Evolutionary conservation across 495 filamentous ascomycete genomes (phyloP).

Genomic region (Aspergillus saccharolyticus): DNA sequence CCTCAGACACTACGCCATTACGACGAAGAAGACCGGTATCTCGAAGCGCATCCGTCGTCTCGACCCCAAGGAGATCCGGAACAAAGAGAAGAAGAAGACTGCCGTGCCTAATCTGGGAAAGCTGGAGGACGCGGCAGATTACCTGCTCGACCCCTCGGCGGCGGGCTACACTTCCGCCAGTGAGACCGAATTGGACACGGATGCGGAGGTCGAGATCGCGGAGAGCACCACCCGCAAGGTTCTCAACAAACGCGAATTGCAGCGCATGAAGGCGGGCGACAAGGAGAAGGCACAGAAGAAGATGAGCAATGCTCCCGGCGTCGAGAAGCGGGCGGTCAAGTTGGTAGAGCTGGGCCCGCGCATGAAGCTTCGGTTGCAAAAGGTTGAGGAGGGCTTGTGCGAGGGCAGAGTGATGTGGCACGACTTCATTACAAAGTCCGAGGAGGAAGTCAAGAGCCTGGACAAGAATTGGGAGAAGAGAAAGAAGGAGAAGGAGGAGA

Average conservation of each 20-base stretch:
- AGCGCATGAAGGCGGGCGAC: conserved; percentile 44
- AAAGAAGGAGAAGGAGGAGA: conserved; percentile 72
- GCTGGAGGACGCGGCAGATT: conserved; percentile 91
- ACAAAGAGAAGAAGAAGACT: conserved; percentile 57
- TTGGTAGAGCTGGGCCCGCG: conserved; percentile 88
- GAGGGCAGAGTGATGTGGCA: conserved; percentile 96
- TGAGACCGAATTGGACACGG: conserved; percentile 87
- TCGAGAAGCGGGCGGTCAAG: conserved; percentile 85
- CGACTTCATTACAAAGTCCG: conserved; percentile 80
- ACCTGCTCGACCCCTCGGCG: conserved; percentile 78
- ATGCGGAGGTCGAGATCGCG: conserved; percentile 90
- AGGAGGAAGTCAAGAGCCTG: conserved; percentile 66
- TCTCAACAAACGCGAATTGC: conserved; percentile 58
- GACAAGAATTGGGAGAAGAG: conserved; percentile 76
- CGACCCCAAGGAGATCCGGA: conserved; percentile 75
- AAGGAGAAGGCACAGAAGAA: conserved; percentile 36
- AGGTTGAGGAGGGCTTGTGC: conserved; percentile 94
- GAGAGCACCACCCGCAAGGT: conserved; percentile 66
- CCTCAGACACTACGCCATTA: conserved; percentile 92
- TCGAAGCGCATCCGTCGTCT: conserved; percentile 78
- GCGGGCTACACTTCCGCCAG: conserved; percentile 89
- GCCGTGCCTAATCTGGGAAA: conserved; percentile 83
- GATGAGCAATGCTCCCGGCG: conserved; percentile 29
- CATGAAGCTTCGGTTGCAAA: conserved; percentile 82
- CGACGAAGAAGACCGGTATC: conserved; percentile 76